Conservation (phyloP, 345 rosid genomes). For the Sapria himalayana region DNA sequence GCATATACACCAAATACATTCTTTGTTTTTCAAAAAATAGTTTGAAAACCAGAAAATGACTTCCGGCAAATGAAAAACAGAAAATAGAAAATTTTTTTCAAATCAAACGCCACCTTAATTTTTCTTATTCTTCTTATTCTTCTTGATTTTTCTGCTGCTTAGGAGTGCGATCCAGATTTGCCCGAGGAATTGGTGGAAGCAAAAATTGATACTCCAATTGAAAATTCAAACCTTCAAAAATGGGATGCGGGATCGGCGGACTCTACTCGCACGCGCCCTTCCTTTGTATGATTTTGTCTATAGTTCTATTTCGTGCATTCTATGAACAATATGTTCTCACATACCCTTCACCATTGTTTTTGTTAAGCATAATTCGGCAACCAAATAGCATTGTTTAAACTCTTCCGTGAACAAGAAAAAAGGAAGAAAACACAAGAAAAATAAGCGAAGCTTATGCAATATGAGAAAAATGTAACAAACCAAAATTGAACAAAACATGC, state of each 20-base stretch:
- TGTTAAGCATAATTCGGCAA: no score
- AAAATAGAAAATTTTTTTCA: background rate
- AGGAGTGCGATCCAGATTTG: conserved; percentile 93
- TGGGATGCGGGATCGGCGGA: conserved; percentile 40
- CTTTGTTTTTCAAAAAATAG: no score
- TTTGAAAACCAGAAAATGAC: no score
- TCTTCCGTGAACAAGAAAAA: no score
- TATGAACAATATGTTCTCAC: background rate
- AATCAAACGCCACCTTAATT: background rate
- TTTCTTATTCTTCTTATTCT: background rate
- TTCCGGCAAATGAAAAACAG: no score
- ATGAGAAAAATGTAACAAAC: no score
- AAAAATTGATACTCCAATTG: conserved; percentile 49
- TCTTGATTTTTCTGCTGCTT: conserved; percentile 8
- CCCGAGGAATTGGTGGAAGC: conserved; percentile 99
- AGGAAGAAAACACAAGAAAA: no score
- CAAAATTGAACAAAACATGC: no score
- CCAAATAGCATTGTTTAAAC: no score
- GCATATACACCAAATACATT: no score
- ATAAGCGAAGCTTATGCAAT: no score
- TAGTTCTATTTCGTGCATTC: conserved; percentile 5
- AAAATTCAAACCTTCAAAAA: conserved; percentile 33
- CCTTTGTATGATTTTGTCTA: conserved; percentile 38
- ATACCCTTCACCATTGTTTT: background rate
- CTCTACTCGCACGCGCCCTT: conserved; percentile 45